Conservation (phyloP, 2,329 filamentous ascomycete species). For the Colletotrichum limetticola region DNA sequence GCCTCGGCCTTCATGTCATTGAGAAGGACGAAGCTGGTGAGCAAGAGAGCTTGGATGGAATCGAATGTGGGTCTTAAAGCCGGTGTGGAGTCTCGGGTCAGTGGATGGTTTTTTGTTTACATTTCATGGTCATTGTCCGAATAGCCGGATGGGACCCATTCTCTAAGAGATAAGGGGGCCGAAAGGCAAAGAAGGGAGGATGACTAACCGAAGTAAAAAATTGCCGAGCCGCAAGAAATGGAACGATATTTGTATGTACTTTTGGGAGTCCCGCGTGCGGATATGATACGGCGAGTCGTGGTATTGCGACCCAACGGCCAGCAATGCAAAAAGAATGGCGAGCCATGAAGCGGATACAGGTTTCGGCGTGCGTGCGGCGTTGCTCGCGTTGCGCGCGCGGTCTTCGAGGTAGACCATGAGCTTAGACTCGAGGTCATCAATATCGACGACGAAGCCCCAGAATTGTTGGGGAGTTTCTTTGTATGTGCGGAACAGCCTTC, state of each 20-base stretch:
- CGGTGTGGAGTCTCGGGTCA: slow-evolving; percentile 18
- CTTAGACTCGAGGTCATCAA: slow-evolving; percentile 72
- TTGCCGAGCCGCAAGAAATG: slow-evolving; percentile 73
- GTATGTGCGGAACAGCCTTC: slow-evolving; percentile 72
- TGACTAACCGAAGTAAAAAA: slow-evolving; percentile 65
- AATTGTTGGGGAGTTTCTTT: slow-evolving; percentile 76
- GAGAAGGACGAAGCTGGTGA: slow-evolving; percentile 71
- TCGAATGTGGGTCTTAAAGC: slow-evolving; percentile 68
- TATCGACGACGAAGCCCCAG: slow-evolving; percentile 75
- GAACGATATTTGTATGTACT: slow-evolving; percentile 72
- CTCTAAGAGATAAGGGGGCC: neutral
- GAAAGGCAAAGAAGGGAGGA: neutral
- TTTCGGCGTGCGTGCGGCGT: slow-evolving; percentile 55
- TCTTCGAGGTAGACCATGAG: slow-evolving; percentile 75
- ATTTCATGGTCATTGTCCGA: neutral
- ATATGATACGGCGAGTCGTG: slow-evolving; percentile 73
- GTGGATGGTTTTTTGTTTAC: neutral
- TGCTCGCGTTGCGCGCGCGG: slow-evolving; percentile 65
- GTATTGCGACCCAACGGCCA: slow-evolving; percentile 74
- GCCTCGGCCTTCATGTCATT: slow-evolving; percentile 78
- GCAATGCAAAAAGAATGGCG: slow-evolving; percentile 72
- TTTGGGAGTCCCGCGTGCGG: slow-evolving; percentile 68
- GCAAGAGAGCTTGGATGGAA: slow-evolving; percentile 71
- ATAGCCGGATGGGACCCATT: neutral
- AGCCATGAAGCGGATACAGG: slow-evolving; percentile 73